Base-by-base conservation (phyloP, 1,139 yeast genomes). In the Yamadazyma triangularis region DNA sequence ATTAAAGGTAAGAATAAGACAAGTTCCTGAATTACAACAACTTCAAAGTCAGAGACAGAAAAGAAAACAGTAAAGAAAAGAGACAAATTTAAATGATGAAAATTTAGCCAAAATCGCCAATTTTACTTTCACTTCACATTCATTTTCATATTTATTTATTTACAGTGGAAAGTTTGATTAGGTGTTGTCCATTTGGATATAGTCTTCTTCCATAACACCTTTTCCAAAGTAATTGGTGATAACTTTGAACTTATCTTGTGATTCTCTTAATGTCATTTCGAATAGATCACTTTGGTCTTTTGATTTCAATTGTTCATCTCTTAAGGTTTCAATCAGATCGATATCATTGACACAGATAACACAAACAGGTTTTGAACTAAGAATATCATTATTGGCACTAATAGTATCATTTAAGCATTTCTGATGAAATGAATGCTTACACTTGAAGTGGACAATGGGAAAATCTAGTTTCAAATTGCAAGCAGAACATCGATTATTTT, bases 341-440 rank as follows among this genome's bases (percentile, higher is more conserved):
- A 79, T 56, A 29, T 82, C 86, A 15, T 76, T 73, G 3, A 77
- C 54, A 51, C 96, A 88, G 25, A 71, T 60, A 0, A 96, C 95
- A 53, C 97, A 88, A 33, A 50, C 33, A 3, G 50, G 40, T 4
- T 45, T 29, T 5, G 42, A 48, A 20, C 47, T 47, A 15, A 47
- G 46, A 5, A 27, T 30, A 6, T 41, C 44, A 36, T 47, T 36
- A 9, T 33, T 27, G n/a, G 38, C 34, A 13, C 62, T 48, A 20
- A 54, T 44, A 36, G 53, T 57, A 28, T 78, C 79, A 30, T 70
- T 68, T 14, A 91, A 56, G 48, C 98, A 93, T 31, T 85, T 66
- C 44, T 83, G 87, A 51, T 91, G 98, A 50, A 77, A 88, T 3
- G 94, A 79, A 48, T 91, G 98, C 32, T 73, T 73, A 59, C 98